Evolutionary conservation across 331 rosid genomes (phyloP).

Genomic region (Pyrus hybrid): DNA sequence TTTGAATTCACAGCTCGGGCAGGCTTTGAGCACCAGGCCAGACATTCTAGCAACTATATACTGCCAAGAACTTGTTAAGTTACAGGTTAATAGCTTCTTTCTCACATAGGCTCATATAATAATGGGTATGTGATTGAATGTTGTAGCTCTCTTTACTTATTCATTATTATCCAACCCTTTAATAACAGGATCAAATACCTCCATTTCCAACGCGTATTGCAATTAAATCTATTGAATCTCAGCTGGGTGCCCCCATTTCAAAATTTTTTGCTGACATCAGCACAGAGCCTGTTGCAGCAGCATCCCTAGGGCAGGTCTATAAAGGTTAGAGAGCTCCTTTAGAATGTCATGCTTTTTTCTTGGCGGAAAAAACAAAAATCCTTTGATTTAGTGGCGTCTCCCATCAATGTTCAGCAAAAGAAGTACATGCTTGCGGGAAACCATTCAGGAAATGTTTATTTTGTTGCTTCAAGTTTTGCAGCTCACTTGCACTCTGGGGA

Average conservation of each 20-base stretch:
- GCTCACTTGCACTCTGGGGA: conserved; percentile 97
- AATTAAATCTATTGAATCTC: conserved; percentile 68
- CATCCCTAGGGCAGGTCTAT: conserved; percentile 96
- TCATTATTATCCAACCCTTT: conserved; percentile 2
- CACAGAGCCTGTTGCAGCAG: conserved; percentile 82
- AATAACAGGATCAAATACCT: conserved; percentile 81
- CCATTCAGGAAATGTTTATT: conserved; percentile 36
- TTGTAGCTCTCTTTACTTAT: neutral
- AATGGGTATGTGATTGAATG: conserved; percentile 11
- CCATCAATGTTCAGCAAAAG: conserved; percentile 1
- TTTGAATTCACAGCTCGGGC: conserved; percentile 78
- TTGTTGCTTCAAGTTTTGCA: conserved; percentile 71
- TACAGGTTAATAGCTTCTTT: conserved; percentile 58
- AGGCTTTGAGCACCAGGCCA: conserved; percentile 95
- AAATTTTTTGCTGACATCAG: conserved; percentile 74
- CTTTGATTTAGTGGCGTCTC: neutral
- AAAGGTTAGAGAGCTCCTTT: conserved; percentile 56
- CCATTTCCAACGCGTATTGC: conserved; percentile 80
- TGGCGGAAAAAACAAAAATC: no score
- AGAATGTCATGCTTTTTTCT: neutral
- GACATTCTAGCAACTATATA: conserved; percentile 73
- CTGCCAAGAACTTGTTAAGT: conserved; percentile 84
- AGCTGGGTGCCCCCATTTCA: conserved; percentile 59
- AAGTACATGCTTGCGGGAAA: conserved; percentile 22
- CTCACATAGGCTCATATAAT: conserved; percentile 13